These are phyloP conservation scores for Naganishia kalamii DNA, from an alignment of 768 basidiomycete genomes.

Conservation along the genomic window DNA sequence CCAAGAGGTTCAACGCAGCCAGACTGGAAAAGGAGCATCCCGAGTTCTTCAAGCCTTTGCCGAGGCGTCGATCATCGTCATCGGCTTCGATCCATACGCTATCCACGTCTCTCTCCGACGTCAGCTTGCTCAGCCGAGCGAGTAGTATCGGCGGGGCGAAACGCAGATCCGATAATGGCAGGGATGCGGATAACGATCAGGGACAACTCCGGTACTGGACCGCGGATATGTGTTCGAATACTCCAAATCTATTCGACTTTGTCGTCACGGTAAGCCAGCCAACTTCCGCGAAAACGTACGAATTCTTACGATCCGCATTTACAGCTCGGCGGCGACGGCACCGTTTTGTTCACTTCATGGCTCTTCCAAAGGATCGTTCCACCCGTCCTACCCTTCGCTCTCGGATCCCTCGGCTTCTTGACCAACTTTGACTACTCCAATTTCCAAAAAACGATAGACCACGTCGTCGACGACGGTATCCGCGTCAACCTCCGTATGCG, in stretches of 20 bases:
- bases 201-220: slow-evolving; percentile 98
- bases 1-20: slow-evolving; percentile 87
- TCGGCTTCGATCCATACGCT: slow-evolving; percentile 46
- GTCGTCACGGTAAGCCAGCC: slow-evolving; percentile 77
- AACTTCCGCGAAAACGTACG: no score
- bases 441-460: slow-evolving; percentile 79
- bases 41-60: slow-evolving; percentile 73
- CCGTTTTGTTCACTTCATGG: slow-evolving; percentile 98
- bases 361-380: slow-evolving; percentile 96
- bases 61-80: slow-evolving; percentile 63
- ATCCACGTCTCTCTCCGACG: slow-evolving; percentile 55
- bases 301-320: slow-evolving; percentile 19
- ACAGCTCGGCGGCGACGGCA: slow-evolving; percentile 95
- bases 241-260: slow-evolving; percentile 91
- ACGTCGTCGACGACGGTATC: slow-evolving; percentile 83
- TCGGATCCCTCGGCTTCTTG: slow-evolving; percentile 94
- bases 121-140: slow-evolving; percentile 27
- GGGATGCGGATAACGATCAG: slow-evolving; percentile 52
- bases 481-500: slow-evolving; percentile 97
- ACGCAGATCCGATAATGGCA: slow-evolving; percentile 20
- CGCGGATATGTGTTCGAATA: slow-evolving; percentile 83
- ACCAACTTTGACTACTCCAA: slow-evolving; percentile 95
- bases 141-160: slow-evolving; percentile 23
- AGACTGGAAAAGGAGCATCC: slow-evolving; percentile 82
- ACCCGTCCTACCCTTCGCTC: slow-evolving; percentile 93